These are phyloP conservation scores for Umbelopsis sp. DNA, from an alignment of 371 early-diverging fungal species.

Conservation along the genomic window DNA sequence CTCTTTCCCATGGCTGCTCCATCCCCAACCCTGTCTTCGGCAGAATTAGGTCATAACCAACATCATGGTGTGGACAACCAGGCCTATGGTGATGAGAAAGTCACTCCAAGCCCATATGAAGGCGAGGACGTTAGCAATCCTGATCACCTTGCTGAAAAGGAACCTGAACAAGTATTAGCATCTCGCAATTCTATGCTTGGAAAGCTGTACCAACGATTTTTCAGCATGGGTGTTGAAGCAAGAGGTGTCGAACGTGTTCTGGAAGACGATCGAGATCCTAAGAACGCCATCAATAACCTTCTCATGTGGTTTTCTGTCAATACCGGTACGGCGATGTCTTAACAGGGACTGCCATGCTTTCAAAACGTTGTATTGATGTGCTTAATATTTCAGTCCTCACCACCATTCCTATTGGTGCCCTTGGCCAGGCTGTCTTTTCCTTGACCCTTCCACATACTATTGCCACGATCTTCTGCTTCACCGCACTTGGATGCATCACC, in stretches of 20 bases:
- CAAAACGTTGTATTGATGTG: no score
- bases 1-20: neutral
- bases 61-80: neutral
- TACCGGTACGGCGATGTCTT: neutral
- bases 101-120: neutral
- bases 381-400: slow-evolving; percentile 8
- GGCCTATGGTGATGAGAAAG: neutral
- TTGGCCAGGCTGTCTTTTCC: slow-evolving; percentile 22
- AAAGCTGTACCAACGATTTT: neutral
- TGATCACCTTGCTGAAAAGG: neutral
- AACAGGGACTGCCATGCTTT: no score
- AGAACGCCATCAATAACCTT: slow-evolving; percentile 21
- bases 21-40: neutral
- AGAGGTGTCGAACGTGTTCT: slow-evolving; percentile 25
- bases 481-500: slow-evolving; percentile 24
- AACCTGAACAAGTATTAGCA: neutral
- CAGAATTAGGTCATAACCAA: neutral
- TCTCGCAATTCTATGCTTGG: neutral
- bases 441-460: slow-evolving; percentile 26
- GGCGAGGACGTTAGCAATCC: neutral
- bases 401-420: slow-evolving; percentile 26
- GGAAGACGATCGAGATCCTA: slow-evolving; percentile 24
- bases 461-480: slow-evolving; percentile 28
- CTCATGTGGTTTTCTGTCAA: slow-evolving; percentile 26
- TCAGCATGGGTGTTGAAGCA: slow-evolving; percentile 23